phyloP scores from a whole-genome alignment of 2,329 filamentous ascomycete genomes.

The Xylaria sp. region DNA sequence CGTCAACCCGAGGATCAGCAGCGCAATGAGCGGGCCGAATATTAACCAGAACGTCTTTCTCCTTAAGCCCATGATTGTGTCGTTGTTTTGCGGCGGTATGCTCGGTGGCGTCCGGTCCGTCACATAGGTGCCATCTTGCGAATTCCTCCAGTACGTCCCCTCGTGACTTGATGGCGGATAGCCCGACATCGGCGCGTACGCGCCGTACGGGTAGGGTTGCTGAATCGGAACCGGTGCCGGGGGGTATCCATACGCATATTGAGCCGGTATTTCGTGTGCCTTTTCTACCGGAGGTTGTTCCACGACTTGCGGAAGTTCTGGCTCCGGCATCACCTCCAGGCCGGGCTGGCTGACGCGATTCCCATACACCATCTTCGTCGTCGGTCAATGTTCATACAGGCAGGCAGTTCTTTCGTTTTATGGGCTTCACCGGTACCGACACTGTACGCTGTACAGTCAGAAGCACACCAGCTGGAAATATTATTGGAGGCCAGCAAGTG shows the following conservation, averaged over 20 bases:
- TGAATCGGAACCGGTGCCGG: slow-evolving; percentile 1
- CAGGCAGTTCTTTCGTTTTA: too few species aligned
- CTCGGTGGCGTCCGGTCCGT: slow-evolving; percentile 6
- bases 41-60: slow-evolving; percentile 32
- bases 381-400: slow-evolving; percentile 1
- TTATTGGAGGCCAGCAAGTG: neutral
- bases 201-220: slow-evolving; percentile 8
- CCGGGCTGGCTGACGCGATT: slow-evolving; percentile 19
- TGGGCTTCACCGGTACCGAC: neutral
- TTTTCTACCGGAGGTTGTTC: slow-evolving; percentile 23
- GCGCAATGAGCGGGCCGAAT: slow-evolving; percentile 26
- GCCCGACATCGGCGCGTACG: slow-evolving; percentile 2
- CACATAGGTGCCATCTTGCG: slow-evolving; percentile 12
- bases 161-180: slow-evolving; percentile 13
- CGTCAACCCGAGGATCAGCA: slow-evolving; percentile 31
- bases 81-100: neutral
- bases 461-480: neutral
- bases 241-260: slow-evolving; percentile 8
- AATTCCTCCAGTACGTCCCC: slow-evolving; percentile 9
- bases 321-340: slow-evolving; percentile 25
- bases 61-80: slow-evolving; percentile 25
- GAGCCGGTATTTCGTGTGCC: slow-evolving; percentile 10
- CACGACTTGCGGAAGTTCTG: slow-evolving; percentile 25
- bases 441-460: neutral
- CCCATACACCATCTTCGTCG: slow-evolving; percentile 7